These are phyloP conservation scores for Drechslerella coelobrocha DNA, from an alignment of 2,329 filamentous ascomycete genomes.

Conservation along the genomic window DNA sequence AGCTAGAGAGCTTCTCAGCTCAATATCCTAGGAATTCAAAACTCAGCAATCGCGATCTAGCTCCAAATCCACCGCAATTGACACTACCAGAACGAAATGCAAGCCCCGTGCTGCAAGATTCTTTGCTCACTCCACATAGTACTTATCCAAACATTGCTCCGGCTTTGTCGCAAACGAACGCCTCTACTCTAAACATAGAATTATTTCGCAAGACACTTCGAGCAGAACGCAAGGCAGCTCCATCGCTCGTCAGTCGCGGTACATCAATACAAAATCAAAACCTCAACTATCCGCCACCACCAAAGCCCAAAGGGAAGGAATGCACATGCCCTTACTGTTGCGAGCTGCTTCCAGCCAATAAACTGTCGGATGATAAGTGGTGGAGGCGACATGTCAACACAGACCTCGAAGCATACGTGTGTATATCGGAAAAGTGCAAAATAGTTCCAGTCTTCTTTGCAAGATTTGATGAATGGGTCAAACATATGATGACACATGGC, in stretches of 20 bases:
- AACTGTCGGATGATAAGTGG: not conserved
- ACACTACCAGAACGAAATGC: not conserved
- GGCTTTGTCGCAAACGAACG: conserved; percentile 14
- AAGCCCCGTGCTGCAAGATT: too few relatives aligned
- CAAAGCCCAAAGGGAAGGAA: not conserved
- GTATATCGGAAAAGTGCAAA: conserved; percentile 24
- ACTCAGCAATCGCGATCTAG: not conserved
- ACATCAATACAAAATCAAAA: conserved; percentile 3
- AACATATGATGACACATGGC: conserved; percentile 16
- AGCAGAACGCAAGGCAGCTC: not conserved
- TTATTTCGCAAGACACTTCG: conserved; percentile 6
- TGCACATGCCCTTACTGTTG: conserved; percentile 25
- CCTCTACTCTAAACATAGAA: conserved; percentile 8
- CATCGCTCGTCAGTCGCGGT: conserved; percentile 6
- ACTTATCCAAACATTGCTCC: too few relatives aligned
- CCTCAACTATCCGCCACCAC: conserved; percentile 17
- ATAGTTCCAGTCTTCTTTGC: not conserved
- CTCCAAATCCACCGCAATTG: not conserved
- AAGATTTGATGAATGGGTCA: conserved; percentile 12
- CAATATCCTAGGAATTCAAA: not conserved
- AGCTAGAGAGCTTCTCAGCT: not conserved
- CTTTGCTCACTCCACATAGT: too few relatives aligned
- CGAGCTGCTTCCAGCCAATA: not conserved
- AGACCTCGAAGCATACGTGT: conserved; percentile 18
- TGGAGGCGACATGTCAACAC: conserved; percentile 18